These are phyloP conservation scores for Fusarium transvaalense DNA, from an alignment of 2,329 filamentous ascomycete species.

Conservation along the genomic window DNA sequence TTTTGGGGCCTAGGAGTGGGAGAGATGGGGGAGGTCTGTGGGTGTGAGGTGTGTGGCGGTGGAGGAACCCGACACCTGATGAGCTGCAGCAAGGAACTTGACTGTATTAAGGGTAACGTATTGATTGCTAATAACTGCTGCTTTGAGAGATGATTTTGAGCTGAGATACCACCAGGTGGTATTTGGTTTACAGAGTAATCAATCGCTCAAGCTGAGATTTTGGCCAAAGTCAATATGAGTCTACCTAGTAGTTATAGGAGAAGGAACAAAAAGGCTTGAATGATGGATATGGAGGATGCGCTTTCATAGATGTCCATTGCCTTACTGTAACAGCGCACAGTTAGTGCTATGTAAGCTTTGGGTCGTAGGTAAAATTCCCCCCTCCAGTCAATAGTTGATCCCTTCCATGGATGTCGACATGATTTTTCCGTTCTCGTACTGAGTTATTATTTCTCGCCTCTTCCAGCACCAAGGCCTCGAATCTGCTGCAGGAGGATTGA, in stretches of 20 bases:
- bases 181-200: background rate
- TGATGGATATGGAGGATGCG: too few species aligned
- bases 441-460: constrained; percentile 31
- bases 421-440: constrained; percentile 17
- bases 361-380: background rate
- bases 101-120: constrained; percentile 3
- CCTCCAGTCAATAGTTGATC: constrained; percentile 1
- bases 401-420: constrained; percentile 12
- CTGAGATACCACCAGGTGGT: background rate
- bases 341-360: constrained; percentile 1
- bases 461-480: constrained; percentile 4
- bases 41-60: constrained; percentile 39
- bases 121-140: background rate
- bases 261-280: background rate
- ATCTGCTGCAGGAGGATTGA: constrained; percentile 33
- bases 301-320: background rate
- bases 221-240: background rate
- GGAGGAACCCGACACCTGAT: constrained; percentile 35
- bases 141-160: background rate
- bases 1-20: constrained; percentile 21
- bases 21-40: constrained; percentile 40
- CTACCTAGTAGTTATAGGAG: background rate
- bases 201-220: background rate
- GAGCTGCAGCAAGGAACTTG: constrained; percentile 26
- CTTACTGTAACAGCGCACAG: background rate